Conservation (phyloP, 2,329 filamentous ascomycete genomes). For the Coniochaeta ligniaria region DNA sequence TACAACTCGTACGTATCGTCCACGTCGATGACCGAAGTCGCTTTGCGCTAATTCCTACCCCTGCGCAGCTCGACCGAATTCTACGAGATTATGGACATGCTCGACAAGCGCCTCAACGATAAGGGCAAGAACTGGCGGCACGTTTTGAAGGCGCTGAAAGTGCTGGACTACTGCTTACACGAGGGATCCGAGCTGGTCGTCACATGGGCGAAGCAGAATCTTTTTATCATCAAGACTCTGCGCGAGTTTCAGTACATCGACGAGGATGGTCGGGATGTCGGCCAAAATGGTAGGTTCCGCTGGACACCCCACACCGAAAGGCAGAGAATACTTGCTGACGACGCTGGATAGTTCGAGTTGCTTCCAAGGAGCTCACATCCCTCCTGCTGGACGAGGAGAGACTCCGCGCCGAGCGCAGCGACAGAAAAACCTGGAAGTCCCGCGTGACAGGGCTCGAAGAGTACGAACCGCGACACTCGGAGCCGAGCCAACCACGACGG, state of each 20-base stretch:
- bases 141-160: constrained; percentile 94
- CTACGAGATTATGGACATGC: constrained; percentile 99
- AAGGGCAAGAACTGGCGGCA: constrained; percentile 99
- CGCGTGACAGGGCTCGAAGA: constrained; percentile 92
- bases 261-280: constrained; percentile 90
- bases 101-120: constrained; percentile 96
- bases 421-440: constrained; percentile 94
- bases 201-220: constrained; percentile 95
- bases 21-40: constrained; percentile 1
- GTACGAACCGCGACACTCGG: constrained; percentile 43
- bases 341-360: constrained; percentile 68
- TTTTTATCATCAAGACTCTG: constrained; percentile 98
- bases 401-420: constrained; percentile 79
- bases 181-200: constrained; percentile 95
- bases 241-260: constrained; percentile 96
- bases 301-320: constrained; percentile 6
- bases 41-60: not conserved
- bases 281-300: constrained; percentile 73
- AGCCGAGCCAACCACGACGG: constrained; percentile 33
- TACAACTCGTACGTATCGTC: constrained; percentile 76
- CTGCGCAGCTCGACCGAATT: constrained; percentile 81
- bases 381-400: constrained; percentile 91
- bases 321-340: constrained; percentile 3
- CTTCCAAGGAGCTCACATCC: constrained; percentile 90
- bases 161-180: constrained; percentile 95